Base-by-base conservation (phyloP, 2,329 filamentous ascomycete species). In the Penicillium sp. region DNA sequence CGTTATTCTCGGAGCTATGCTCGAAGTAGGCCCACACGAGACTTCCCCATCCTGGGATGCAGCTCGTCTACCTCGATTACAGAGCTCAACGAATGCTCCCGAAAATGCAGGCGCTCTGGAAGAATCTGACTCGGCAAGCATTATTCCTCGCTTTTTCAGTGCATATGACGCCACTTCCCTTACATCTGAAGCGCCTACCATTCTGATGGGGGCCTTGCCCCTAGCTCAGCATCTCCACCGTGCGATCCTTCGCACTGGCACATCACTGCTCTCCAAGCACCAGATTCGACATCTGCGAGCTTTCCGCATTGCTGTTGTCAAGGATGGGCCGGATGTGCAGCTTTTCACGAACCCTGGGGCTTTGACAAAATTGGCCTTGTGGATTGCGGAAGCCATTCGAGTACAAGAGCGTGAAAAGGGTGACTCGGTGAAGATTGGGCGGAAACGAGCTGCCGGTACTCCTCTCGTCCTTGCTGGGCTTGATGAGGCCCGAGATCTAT, bases 251-350 rank as follows among this genome's bases (percentile, higher is more conserved):
- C 90, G 91, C 48, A 96, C 93, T 0, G 95, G 95, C 37, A 96
- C 92, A 1, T 89, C 90, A 0, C 82, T 99, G 27, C 90, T 99
- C 58, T 90, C 91, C 64, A 99, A 99, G 78, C 89, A 90, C 57
- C 93, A 97, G 68, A 96, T 99, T 71, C 90, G 91, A 37, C 92
- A 97, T 72, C 81, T 99, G 16, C 87, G 91, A 48, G 90, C 93
- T 0, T 99, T 98, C 74, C 90, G 95, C 49, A 92, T 99, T 83
- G 96, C 90, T 33, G 90, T 98, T 4, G 92, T 99, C 66, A 96
- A 96, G 71, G 95, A 98, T 69, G 92, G 93, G 0, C 91, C 93
- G 0, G 95, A 98, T 66, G 89, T 96, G 0, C 78, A 84, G n/a
- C 83, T 98, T 11, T 99, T 99, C 76, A 92, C 89, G 1, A 93